Evolutionary conservation across 1,284 basidiomycete genomes (phyloP), one percentile per base, ranked within the genome.

Genomic region (Melanopsichium pennsylvanicum): DNA sequence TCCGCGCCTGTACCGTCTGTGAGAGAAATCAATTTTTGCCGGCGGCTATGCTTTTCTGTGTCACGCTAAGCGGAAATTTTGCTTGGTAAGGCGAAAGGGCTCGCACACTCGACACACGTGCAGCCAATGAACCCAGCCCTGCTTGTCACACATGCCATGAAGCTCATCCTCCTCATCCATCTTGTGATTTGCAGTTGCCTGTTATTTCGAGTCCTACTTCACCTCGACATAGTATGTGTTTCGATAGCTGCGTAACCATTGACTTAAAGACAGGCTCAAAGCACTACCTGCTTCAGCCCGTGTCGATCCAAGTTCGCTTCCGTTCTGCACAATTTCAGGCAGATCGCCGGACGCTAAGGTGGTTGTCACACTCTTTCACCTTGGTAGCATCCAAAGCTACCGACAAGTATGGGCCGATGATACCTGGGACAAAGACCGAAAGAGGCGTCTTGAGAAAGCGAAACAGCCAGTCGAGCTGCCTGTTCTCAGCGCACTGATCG

Each of bases 321-420:
- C 44, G 11, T 60, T 49, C 41, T 25, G 48, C n/a, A 21, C 38
- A 2, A 38, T 49, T 7, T 16, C 34, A 2, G 27, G 19, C 9
- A 29, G 18, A 5, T 31, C 41, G 10, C 16, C 22, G 16, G 43
- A 51, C 9, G 27, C 23, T 11, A 22, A 23, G 13, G 50, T 47
- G 22, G 33, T 27, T 2, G 45, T 54, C 4, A 49, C 50, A 31
- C 35, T 61, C 1, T 54, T 61, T 19, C 58, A 61, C 21, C 39
- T 42, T 2, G 51, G 58, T 10, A 49, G 29, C 26, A 39, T 55
- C 22, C 29, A 40, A 11, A 45, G 43, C 35, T 47, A 48, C 21
- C 58, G 58, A 19, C 45, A 47, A n/a, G 41, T 31, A 13, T 61
- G 50, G 57, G 58, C 51, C 16, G 58, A 61, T 22, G 58, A 61